phyloP scores from a whole-genome alignment of 345 rosid species.

The Geranium rotundifolium region DNA sequence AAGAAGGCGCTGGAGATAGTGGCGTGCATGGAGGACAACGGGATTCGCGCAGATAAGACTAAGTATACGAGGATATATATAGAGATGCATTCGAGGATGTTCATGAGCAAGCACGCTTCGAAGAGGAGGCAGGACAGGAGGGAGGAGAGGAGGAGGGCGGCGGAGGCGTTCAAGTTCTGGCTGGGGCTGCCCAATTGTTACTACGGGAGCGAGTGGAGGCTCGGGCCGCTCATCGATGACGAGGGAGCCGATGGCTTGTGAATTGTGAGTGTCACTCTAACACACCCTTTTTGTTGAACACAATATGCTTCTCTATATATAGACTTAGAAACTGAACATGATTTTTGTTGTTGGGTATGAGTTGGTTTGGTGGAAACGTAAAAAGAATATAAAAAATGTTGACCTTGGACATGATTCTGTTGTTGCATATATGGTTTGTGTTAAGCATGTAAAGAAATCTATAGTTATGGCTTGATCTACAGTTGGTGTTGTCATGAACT shows the following conservation, averaged over 20 bases:
- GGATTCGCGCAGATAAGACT: slow-evolving; percentile 74
- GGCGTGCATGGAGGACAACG: slow-evolving; percentile 88
- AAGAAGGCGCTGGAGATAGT: slow-evolving; percentile 81
- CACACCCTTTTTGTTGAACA: too few species aligned
- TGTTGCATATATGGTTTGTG: too few species aligned
- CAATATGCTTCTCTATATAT: background rate
- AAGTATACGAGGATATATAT: slow-evolving; percentile 79
- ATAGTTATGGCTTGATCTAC: too few species aligned
- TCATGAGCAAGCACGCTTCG: slow-evolving; percentile 91
- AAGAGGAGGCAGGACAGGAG: slow-evolving; percentile 70
- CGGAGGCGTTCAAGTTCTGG: slow-evolving; percentile 98
- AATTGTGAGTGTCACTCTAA: background rate
- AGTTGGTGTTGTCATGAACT: too few species aligned
- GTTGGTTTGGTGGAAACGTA: too few species aligned
- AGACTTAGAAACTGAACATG: background rate
- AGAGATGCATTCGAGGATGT: slow-evolving; percentile 96
- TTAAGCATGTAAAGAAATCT: too few species aligned
- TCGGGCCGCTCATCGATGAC: slow-evolving; percentile 20
- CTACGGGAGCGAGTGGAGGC: slow-evolving; percentile 77
- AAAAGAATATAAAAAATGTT: too few species aligned
- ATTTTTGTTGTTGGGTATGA: too few species aligned
- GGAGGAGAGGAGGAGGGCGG: slow-evolving; percentile 72
- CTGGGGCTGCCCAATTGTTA: slow-evolving; percentile 87
- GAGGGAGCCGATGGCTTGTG: slow-evolving; percentile 10
- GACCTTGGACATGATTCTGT: too few species aligned